phyloP scores from a whole-genome alignment of 169 alveolate genomes.

The Cryptosporidium sp. region DNA sequence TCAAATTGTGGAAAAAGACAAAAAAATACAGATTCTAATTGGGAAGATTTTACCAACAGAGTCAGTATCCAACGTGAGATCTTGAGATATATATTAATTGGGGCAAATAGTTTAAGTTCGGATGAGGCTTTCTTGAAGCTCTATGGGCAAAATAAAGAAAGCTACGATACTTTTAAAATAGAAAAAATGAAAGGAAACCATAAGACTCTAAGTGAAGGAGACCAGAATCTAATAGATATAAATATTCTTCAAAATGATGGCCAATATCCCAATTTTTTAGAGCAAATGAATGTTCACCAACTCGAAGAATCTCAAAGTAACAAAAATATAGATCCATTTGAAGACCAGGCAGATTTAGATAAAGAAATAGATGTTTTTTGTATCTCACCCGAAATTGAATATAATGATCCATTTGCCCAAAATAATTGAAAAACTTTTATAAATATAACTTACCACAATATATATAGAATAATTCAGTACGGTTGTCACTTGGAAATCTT shows the following conservation, averaged over 20 bases:
- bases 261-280: background rate
- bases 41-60: constrained; percentile 24
- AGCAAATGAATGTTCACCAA: background rate
- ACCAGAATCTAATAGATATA: background rate
- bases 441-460: constrained; percentile 21
- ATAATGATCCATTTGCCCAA: background rate
- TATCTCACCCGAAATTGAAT: background rate
- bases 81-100: constrained; percentile 44
- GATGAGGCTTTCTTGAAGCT: background rate
- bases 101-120: background rate
- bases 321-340: constrained; percentile 56
- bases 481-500: background rate
- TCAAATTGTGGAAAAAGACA: background rate
- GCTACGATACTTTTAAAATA: background rate
- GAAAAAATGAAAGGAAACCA: background rate
- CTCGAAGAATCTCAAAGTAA: background rate
- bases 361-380: constrained; percentile 23
- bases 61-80: constrained; percentile 42
- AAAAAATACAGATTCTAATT: background rate
- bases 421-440: background rate
- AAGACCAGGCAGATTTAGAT: background rate
- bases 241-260: background rate
- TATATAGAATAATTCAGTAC: constrained; percentile 1
- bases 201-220: background rate
- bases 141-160: background rate